Evolutionary conservation across 805 yeast species (phyloP), one percentile per base, ranked within the genome.

Genomic region (Wickerhamomyces mucosus): DNA sequence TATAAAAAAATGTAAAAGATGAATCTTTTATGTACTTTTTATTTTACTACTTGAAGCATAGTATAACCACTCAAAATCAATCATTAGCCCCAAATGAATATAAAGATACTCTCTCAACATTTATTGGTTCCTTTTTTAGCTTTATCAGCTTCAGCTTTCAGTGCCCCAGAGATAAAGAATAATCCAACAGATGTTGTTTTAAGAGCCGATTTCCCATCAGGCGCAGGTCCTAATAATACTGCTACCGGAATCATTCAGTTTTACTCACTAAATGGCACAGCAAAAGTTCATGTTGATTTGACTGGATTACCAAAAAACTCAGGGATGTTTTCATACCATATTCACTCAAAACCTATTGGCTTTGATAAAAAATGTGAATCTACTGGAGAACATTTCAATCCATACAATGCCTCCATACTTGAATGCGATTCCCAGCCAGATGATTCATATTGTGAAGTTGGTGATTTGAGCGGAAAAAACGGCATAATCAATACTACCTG

Each of bases 391-490:
- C 78, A 74, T 40, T 72, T 79, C 37, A 77, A 79, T 46, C 88
- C 88, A 4, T 78, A 67, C 48, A 49, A 59, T 33, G 78, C 83
- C 6, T 55, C 68, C 8, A 53, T 62, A 15, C 63, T 61, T 29
- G 16, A 6, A 8, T 77, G 84, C 53, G 76, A 67, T 32, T 42
- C 52, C 18, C 59, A 61, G 35, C 59, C 59, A 13, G 61, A 67
- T 42, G 78, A 78, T 52, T 52, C 75, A 7, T 59, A 51, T 21
- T 79, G 85, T 51, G 75, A 75, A 53, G 71, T 78, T 26, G 89
- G 89, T 36, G 88, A 79, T 48, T 69, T 79, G 44, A 70, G 82
- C 21, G 89, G 89, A 27, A 79, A 78, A 51, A 86, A 79, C 54
- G 89, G 89, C 10, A 67, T 59, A 57, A 75, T 80, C 46, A 67